Evolutionary conservation across 257 asterid genomes (phyloP), one percentile per base, ranked within the genome.

Genomic region (Linaria vulgaris): DNA sequence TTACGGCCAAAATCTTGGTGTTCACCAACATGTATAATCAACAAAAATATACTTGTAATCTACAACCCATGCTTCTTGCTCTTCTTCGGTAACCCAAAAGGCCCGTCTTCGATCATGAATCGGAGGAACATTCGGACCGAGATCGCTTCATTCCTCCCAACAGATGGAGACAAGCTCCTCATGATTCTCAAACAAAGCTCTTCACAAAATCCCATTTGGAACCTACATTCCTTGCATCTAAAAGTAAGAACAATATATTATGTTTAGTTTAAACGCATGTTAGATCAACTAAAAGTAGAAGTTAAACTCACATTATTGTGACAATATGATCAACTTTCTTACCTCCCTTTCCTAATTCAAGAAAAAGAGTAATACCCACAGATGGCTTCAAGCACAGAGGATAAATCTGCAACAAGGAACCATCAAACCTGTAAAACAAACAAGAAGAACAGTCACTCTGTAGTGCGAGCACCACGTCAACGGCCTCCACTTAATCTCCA

Each of bases 401-500:
- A 89, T 48, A 69, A 90, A 79, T 74, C 92, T 79, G 83, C 87
- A 79, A 49, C 62, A 71, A 38, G 91, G 85, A 69, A 85, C 68
- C 48, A 77, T 61, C 67, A 94, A 62, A 27, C 84, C 90, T 45
- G 95, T 61, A 70, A 87, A 79, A 67, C 79, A 80, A 57, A 82
- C 46, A n/a, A 92, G 95, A 52, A 72, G 56, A 31, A 87, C 77
- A 41, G 88, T 76, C 22, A 82, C 77, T 25, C 82, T 64, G 62
- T 83, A 78, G 43, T 70, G 82, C 44, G 86, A 82, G 66, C 83
- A 76, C 96, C 94, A 90, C 49, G 85, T 70, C 41, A 94, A 34
- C 4, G 95, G 95, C 80, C 74, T 83, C 96, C 96, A 90, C 64
- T 82, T 94, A 69, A 90, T 85, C 88, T 94, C 99, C 79, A 87